Base-by-base conservation (phyloP, 2,329 filamentous ascomycete species). In the Sclerotiophoma versabilis region DNA sequence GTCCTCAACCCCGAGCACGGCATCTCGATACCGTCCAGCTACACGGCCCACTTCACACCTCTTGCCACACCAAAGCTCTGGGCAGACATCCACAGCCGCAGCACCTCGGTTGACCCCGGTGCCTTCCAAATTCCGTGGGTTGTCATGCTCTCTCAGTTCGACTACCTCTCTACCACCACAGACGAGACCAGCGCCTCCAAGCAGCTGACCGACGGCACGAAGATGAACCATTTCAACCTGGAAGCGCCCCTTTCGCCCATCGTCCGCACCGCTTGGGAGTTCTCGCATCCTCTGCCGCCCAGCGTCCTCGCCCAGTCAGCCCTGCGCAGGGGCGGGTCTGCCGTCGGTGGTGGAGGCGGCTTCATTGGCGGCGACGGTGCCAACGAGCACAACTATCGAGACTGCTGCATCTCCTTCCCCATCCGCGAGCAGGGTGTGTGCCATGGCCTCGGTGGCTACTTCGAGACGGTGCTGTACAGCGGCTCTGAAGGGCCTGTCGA, bases 71-170 rank as follows among this genome's bases (percentile, higher is more conserved):
- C 95, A 3, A 90, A 89, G 63, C 83, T 99, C 29, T 85, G 95
- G 74, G 86, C 89, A 17, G 93, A 99, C 67, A 86, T 99, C 53
- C 79, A 85, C 22, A 80, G 83, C 37, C 85, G 92, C 44, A 76
- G 77, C 19, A 72, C 77, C 12, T 81, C 80, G 3, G 54, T 66
- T 1, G 92, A 93, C 55, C 76, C 85, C 0, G 85, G 86, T 37
- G 92, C 91, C 14, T 92, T 93, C 62, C 89, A 96, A 66, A 96
- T 92, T 0, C 95, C 95, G 0, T 98, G 95, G 80, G 96, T 99
- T 2, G 93, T 97, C 43, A 92, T 95, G 78, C 81, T 99, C 4
- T 93, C 92, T 66, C 90, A 92, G 20, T 85, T 96, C 55, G 93
- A 98, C 77, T 95, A 91, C 70, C 86, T 96, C 9, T 88, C 91